These are phyloP conservation scores for Crithidia acanthocephali DNA, from an alignment of 208 protist genomes.

Conservation along the genomic window DNA sequence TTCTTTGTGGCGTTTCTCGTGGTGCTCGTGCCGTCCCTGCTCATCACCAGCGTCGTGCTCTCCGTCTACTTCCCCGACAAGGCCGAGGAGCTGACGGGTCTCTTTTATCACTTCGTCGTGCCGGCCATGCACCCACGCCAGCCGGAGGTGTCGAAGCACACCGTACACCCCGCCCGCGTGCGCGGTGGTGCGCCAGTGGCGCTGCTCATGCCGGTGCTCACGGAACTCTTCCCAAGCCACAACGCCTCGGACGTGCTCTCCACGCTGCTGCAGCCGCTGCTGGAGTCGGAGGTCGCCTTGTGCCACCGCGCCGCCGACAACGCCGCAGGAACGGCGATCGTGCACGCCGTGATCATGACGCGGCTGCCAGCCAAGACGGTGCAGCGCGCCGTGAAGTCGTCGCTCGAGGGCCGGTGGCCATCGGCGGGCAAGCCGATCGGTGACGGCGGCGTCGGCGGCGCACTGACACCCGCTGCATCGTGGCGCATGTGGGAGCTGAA, in stretches of 20 bases:
- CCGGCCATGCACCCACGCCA: background rate
- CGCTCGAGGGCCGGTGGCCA: background rate
- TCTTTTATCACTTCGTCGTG: background rate
- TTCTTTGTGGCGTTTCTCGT: too few relatives aligned
- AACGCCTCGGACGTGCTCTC: background rate
- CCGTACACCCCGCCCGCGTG: too few relatives aligned
- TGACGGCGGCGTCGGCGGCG: background rate
- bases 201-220: too few relatives aligned
- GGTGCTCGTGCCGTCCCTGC: background rate
- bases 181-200: too few relatives aligned
- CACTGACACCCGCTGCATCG: background rate
- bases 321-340: background rate
- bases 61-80: background rate
- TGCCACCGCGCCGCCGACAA: conserved; percentile 5
- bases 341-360: background rate
- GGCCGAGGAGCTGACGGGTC: background rate
- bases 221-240: too few relatives aligned
- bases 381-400: background rate
- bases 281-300: conserved; percentile 15
- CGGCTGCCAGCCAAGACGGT: background rate
- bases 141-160: too few relatives aligned
- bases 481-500: conserved; percentile 16
- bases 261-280: conserved; percentile 8
- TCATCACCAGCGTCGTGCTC: background rate
- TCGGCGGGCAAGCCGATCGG: background rate